Percentiles rank a stretch among this genome's conserved stretches.
Conservation (phyloP, 192 early-diverging fungal species). For the Blastocladiella britannica region DNA sequence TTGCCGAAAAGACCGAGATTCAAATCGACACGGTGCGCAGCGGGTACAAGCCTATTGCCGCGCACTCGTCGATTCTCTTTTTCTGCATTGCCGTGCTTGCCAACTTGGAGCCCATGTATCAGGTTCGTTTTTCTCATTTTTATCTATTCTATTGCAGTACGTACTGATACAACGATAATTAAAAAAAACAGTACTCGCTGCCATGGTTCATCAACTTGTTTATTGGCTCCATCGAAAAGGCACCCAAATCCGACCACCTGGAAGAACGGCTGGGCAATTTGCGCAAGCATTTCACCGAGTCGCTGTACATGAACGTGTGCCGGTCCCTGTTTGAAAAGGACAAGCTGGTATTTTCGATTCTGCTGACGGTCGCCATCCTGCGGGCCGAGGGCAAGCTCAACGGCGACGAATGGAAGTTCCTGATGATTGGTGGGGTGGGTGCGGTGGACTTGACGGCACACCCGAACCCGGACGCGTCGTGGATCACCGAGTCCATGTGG, state of each 20-base stretch:
- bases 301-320: conserved; percentile 36
- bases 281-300: conserved; percentile 29
- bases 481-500: conserved; percentile 33
- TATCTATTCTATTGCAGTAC: no score
- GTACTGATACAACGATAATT: no score
- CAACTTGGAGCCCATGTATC: conserved; percentile 48
- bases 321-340: conserved; percentile 42
- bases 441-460: conserved; percentile 9
- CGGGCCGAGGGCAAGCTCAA: conserved; percentile 22
- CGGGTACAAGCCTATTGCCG: conserved; percentile 41
- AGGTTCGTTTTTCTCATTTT: no score
- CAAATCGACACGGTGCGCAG: conserved; percentile 44
- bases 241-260: conserved; percentile 31
- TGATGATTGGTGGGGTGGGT: conserved; percentile 31
- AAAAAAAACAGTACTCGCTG: conserved; percentile 44
- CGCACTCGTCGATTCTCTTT: conserved; percentile 35
- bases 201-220: conserved; percentile 48
- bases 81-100: conserved; percentile 46
- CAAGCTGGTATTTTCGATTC: conserved; percentile 37
- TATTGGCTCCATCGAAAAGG: conserved; percentile 22
- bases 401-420: conserved; percentile 26
- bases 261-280: conserved; percentile 19
- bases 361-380: conserved; percentile 27
- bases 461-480: conserved; percentile 8
- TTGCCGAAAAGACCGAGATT: conserved; percentile 42